Conservation (phyloP, 2,329 filamentous ascomycete species). For the Alternaria consortialis region DNA sequence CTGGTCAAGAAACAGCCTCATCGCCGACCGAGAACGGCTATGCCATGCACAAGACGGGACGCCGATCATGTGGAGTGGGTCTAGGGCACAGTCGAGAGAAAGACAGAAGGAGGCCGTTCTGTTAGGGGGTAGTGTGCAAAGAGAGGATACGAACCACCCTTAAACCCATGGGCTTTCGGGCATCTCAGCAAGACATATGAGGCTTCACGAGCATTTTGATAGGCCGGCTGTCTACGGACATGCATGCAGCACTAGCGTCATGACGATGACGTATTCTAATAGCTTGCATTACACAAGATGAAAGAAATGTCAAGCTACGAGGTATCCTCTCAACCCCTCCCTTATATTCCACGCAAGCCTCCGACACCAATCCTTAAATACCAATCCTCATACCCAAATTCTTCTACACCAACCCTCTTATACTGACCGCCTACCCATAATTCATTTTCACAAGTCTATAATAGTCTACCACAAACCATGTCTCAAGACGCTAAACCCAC, state of each 20-base stretch:
- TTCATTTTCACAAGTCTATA: too few relatives aligned
- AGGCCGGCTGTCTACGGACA: conserved; percentile 2
- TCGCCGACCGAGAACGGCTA: not conserved
- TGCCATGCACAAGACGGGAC: not conserved
- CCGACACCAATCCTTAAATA: too few relatives aligned
- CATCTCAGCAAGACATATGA: not conserved
- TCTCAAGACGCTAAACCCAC: conserved; percentile 26
- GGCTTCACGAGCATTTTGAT: not conserved
- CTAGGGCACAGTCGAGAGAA: not conserved
- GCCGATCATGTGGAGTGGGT: not conserved
- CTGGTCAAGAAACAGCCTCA: not conserved
- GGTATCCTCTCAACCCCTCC: not conserved
- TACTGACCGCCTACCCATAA: too few relatives aligned
- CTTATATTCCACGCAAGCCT: too few relatives aligned
- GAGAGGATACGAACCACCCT: not conserved
- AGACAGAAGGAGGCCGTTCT: not conserved
- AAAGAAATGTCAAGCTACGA: not conserved
- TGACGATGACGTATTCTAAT: conserved; percentile 24
- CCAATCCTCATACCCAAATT: too few relatives aligned
- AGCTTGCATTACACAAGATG: conserved; percentile 1
- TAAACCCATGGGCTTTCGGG: too few relatives aligned
- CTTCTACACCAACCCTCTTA: not conserved
- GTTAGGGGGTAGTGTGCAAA: too few relatives aligned
- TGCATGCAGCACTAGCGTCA: conserved; percentile 20
- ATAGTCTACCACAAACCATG: conserved; percentile 7